Conservation (phyloP, 495 filamentous ascomycete genomes). For the Trichoderma erinaceum region DNA sequence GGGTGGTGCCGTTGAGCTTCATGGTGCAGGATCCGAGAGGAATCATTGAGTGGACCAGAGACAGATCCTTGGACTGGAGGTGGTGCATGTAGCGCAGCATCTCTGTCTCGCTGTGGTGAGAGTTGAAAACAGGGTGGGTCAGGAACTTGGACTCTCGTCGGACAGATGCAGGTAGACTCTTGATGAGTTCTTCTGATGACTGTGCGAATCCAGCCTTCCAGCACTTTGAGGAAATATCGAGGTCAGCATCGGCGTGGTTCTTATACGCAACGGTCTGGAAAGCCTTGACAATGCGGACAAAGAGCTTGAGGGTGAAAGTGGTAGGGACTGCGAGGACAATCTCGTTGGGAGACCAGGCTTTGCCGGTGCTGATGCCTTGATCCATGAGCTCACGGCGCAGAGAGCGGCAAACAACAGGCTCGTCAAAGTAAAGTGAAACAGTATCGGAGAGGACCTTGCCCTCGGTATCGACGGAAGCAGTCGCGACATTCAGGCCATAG, state of each 20-base stretch:
- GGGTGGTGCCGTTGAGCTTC: conserved; percentile 86
- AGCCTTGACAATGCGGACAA: conserved; percentile 40
- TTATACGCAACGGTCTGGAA: conserved; percentile 41
- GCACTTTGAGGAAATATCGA: conserved; percentile 29
- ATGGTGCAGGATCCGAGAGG: conserved; percentile 98
- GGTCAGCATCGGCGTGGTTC: conserved; percentile 25
- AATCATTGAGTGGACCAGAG: conserved; percentile 96
- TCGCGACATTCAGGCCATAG: conserved; percentile 59
- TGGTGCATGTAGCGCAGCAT: conserved; percentile 92
- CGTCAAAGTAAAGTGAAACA: conserved; percentile 56
- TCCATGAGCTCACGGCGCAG: conserved; percentile 4
- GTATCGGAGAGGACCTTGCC: conserved; percentile 72
- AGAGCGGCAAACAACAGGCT: conserved; percentile 10
- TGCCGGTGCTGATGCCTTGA: conserved; percentile 1
- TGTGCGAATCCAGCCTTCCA: conserved; percentile 16
- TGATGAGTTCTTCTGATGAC: conserved; percentile 19
- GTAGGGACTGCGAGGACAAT: conserved; percentile 4
- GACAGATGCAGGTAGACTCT: conserved; percentile 52
- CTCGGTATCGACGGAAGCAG: conserved; percentile 48
- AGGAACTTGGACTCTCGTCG: conserved; percentile 71
- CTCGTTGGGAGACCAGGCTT: neutral
- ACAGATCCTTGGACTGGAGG: conserved; percentile 92
- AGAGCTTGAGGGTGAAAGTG: conserved; percentile 29
- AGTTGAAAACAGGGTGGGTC: conserved; percentile 94
- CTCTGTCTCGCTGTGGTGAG: conserved; percentile 93